Base-by-base conservation (phyloP, 495 filamentous ascomycete species). In the Usnea hakonensis region DNA sequence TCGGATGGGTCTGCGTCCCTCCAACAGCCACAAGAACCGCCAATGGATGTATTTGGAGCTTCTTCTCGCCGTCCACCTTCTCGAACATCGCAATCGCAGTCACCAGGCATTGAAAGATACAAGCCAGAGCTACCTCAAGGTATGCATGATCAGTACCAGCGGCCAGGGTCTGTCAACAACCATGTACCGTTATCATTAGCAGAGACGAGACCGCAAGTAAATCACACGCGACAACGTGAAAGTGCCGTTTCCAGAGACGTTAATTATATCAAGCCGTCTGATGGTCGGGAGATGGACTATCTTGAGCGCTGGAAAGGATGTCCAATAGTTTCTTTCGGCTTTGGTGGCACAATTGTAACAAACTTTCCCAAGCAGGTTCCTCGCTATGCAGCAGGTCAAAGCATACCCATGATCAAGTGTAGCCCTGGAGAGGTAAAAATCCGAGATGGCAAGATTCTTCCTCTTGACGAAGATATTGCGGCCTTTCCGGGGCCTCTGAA, bases 401-500 rank as follows among this genome's bases (percentile, higher is more conserved):
- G 76, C 33, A 70, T 78, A 10, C 91, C 95, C 0, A 86, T 87
- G 78, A 87, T 96, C 58, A 87, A 91, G 66, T 86, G 91, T 55
- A 89, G 81, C 57, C 88, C 90, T 40, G 95, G 95, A 0, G 89
- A 95, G 69, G 84, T 96, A 37, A 93, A 88, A 67, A 72, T 91
- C 11, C 80, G 81, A 61, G 85, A 81, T 65, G 75, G 87, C 59
- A 91, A 84, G 70, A 82, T 87, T 57, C 71, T 88, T 40, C 85
- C 88, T 10, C 69, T 91, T 14, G 75, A 82, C 43, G 90, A 93
- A 52, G 79, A 81, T 10, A 77, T 94, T 57, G 81, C 84, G 17
- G 88, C 84, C 64, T 96, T 97, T 69, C 95, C 95, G 2, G 95
- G 95, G 0, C 93, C 95, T 21, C 76, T 97, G 13, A 91, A 85